Conservation (phyloP, 345 rosid species). For the Euphorbia tirucalli region DNA sequence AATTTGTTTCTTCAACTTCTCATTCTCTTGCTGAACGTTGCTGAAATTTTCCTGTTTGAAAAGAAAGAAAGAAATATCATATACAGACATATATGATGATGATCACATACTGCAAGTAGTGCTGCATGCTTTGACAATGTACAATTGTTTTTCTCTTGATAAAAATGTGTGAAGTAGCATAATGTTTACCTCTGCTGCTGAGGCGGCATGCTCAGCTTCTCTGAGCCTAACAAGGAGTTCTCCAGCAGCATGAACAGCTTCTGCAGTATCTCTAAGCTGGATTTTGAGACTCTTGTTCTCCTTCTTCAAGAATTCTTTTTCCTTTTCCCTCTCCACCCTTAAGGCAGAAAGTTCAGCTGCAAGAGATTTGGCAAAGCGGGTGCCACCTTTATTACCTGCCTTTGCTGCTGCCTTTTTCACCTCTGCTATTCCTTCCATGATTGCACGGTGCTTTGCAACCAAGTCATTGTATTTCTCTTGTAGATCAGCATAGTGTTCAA, state of each 20-base stretch:
- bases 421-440: conserved; percentile 83
- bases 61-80: no score
- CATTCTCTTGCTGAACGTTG: conserved; percentile 60
- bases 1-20: conserved; percentile 78
- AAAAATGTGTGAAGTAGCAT: no score
- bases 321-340: conserved; percentile 78
- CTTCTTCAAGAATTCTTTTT: conserved; percentile 63
- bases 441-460: conserved; percentile 58
- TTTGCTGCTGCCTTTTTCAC: conserved; percentile 85
- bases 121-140: no score
- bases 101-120: no score
- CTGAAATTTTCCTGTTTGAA: conserved; percentile 53
- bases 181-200: conserved; percentile 83
- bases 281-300: conserved; percentile 74
- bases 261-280: conserved; percentile 92
- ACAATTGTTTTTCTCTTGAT: no score
- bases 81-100: no score
- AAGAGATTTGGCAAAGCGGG: conserved; percentile 73
- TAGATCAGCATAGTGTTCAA: conserved; percentile 87
- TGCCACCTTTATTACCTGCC: conserved; percentile 79
- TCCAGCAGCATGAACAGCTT: conserved; percentile 98
- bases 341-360: conserved; percentile 74
- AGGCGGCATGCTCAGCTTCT: conserved; percentile 87
- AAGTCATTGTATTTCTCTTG: conserved; percentile 86
- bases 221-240: conserved; percentile 87